Percentiles rank a stretch among this genome's conserved stretches.
These are phyloP conservation scores for Gaertneriomyces semiglobifer DNA, from an alignment of 192 early-diverging fungal species.

Conservation along the genomic window DNA sequence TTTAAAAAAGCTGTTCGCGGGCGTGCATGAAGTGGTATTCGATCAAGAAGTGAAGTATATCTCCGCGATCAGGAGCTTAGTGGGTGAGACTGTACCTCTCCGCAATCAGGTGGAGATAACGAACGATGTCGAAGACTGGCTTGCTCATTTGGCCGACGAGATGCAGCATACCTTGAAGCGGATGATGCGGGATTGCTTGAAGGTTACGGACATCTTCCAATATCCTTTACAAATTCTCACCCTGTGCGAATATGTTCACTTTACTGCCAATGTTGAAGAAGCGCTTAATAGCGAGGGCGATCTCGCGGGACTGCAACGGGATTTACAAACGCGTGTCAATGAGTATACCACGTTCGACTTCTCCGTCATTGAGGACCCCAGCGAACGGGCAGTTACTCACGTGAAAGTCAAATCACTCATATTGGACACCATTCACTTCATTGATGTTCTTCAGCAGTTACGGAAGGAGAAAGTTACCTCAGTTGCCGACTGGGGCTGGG, in stretches of 20 bases:
- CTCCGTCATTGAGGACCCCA: constrained; percentile 39
- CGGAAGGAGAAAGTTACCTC: constrained; percentile 34
- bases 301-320: constrained; percentile 29
- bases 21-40: constrained; percentile 54
- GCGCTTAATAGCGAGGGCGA: constrained; percentile 34
- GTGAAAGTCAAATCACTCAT: constrained; percentile 56
- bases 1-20: constrained; percentile 59
- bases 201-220: constrained; percentile 44
- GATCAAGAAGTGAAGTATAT: constrained; percentile 38
- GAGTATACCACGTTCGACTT: constrained; percentile 52
- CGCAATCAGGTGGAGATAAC: constrained; percentile 45
- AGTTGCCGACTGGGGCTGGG: constrained; percentile 50
- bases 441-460: constrained; percentile 52
- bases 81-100: constrained; percentile 49
- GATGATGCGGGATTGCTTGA: constrained; percentile 41
- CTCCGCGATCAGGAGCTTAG: constrained; percentile 50
- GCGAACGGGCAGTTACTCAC: constrained; percentile 39
- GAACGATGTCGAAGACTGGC: constrained; percentile 52
- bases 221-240: constrained; percentile 51
- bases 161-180: constrained; percentile 48
- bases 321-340: constrained; percentile 43
- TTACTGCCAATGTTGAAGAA: constrained; percentile 48
- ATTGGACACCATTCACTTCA: constrained; percentile 58
- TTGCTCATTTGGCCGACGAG: constrained; percentile 50
- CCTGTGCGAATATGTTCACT: constrained; percentile 48